Evolutionary conservation across 768 basidiomycete genomes (phyloP).

Genomic region (Lactifluus subvellereus): DNA sequence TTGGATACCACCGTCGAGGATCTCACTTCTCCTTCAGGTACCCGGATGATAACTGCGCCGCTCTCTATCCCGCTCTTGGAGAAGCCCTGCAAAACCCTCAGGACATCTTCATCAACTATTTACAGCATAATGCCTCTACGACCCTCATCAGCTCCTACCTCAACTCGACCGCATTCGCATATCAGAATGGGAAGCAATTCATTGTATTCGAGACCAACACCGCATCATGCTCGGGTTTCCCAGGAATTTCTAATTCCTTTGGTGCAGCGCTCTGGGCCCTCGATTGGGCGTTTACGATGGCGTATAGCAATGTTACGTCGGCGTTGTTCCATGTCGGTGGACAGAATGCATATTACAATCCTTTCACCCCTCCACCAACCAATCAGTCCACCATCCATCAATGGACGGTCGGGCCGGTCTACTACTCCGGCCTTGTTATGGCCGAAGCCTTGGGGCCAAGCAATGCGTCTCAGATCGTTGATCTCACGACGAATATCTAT

Average conservation of each 20-base stretch:
- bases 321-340: conserved; percentile 53
- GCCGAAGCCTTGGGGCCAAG: conserved; percentile 64
- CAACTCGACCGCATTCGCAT: conserved; percentile 39
- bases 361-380: conserved; percentile 42
- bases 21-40: conserved; percentile 38
- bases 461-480: conserved; percentile 59
- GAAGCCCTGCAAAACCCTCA: conserved; percentile 36
- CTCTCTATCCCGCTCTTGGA: conserved; percentile 38
- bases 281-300: conserved; percentile 50
- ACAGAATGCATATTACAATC: conserved; percentile 59
- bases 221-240: conserved; percentile 45
- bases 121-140: conserved; percentile 53
- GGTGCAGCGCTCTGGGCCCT: conserved; percentile 48
- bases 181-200: conserved; percentile 38
- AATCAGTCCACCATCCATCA: conserved; percentile 52
- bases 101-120: conserved; percentile 46
- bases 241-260: conserved; percentile 53
- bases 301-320: conserved; percentile 40
- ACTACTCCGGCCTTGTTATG: conserved; percentile 66
- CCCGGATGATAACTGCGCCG: conserved; percentile 57
- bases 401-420: conserved; percentile 71
- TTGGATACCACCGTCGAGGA: neutral
- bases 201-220: conserved; percentile 58
- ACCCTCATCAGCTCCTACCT: conserved; percentile 49
- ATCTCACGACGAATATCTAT: conserved; percentile 43